Evolutionary conservation across 2,329 filamentous ascomycete genomes (phyloP), one percentile per base, ranked within the genome.

Genomic region (Aschersonia sp.): DNA sequence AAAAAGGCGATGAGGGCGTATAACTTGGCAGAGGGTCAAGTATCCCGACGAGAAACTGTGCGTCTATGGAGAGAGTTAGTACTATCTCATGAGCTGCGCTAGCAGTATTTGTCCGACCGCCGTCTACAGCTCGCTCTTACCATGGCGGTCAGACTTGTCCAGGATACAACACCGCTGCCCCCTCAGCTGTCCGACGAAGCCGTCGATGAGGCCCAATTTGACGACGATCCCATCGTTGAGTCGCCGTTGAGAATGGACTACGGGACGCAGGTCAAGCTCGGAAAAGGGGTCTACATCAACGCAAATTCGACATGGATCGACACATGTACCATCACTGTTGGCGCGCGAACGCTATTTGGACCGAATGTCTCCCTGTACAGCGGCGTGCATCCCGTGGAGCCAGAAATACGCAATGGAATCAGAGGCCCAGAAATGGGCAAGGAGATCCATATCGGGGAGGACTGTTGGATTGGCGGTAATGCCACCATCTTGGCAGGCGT

Each of bases 381-480:
- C 40, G 88, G 77, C 2, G 81, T 75, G 0, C 88, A 95, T 62
- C 87, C 87, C 2, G 65, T 88, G 0, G 85, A 94, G 55, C 84
- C 85, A 0, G 72, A 72, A 0, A 54, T 90, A 5, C 77, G 87
- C 32, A 83, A 89, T 57, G 87, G 87, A 1, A 81, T 74, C 1
- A 70, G 75, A 11, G 87, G 87, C 0, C 87, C 87, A 0, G 88
- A 95, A 62, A 57, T 67, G 7, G 88, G 87, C 1, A 79, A 76
- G 54, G 76, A 83, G 8, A 85, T 95, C 51, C 73, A 69, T 35
- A 79, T 94, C 47, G 86, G 82, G 0, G 81, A 87, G 53, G 87
- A 94, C 66, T 85, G 84, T 64, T 87, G 85, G 85, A 64, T 90
- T 32, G 84, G 81, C 1, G 84, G 84, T 0, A 82, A 81, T 57